These are phyloP conservation scores for Pharus latifolius DNA, from an alignment of 176 grass and related monocot species.

Conservation along the genomic window DNA sequence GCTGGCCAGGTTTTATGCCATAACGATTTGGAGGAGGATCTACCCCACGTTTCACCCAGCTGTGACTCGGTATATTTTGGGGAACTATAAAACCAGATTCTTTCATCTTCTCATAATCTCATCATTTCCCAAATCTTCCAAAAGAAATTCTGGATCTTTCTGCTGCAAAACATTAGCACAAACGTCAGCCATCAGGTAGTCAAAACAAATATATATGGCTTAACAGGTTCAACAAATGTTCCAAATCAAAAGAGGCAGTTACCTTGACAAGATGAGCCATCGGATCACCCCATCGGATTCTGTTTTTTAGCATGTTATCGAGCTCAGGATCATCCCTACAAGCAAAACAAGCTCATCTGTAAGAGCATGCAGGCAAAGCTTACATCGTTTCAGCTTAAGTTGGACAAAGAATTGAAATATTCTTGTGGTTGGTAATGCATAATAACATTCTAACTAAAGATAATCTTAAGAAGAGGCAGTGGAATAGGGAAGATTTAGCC, in stretches of 20 bases:
- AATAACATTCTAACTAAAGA: too few relatives aligned
- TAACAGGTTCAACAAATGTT: not conserved
- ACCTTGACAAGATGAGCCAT: constrained; percentile 97
- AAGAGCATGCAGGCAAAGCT: not conserved
- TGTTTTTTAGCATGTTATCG: constrained; percentile 73
- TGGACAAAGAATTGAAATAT: not conserved
- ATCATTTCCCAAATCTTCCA: constrained; percentile 81
- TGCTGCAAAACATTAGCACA: constrained; percentile 30
- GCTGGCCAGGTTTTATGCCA: constrained; percentile 75
- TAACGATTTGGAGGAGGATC: constrained; percentile 86
- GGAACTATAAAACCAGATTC: constrained; percentile 96
- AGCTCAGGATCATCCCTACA: constrained; percentile 90
- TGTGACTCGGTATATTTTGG: constrained; percentile 71
- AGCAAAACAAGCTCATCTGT: not conserved
- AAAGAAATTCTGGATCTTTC: constrained; percentile 37
- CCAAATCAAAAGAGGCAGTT: constrained; percentile 20
- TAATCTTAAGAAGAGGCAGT: too few relatives aligned
- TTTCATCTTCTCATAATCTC: constrained; percentile 96
- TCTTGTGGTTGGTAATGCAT: too few relatives aligned
- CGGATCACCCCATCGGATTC: constrained; percentile 88
- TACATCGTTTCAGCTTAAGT: not conserved
- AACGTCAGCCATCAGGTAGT: not conserved
- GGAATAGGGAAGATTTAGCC: too few relatives aligned
- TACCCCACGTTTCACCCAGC: constrained; percentile 85
- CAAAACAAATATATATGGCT: constrained; percentile 5